Conservation (phyloP, 2,329 filamentous ascomycete genomes). For the Lachnellula cervina region DNA sequence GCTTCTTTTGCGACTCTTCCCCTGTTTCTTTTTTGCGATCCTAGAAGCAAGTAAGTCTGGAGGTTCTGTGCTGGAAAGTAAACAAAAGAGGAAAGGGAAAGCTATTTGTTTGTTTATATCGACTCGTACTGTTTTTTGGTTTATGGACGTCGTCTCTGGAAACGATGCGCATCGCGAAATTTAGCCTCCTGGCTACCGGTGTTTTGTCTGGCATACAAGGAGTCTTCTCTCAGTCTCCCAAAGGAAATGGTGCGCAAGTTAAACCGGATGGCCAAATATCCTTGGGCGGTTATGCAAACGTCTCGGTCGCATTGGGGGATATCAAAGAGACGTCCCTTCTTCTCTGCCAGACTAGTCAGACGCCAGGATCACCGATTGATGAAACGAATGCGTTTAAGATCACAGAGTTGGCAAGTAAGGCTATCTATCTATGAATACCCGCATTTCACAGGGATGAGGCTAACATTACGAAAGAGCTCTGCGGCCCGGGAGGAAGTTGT, state of each 20-base stretch:
- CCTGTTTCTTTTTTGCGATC: background rate
- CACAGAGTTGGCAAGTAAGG: no score
- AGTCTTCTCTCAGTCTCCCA: background rate
- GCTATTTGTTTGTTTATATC: background rate
- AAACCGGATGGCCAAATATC: background rate
- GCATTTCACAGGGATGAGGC: background rate
- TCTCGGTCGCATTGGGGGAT: background rate
- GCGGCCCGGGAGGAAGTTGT: background rate
- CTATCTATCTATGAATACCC: no score
- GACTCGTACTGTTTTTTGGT: background rate
- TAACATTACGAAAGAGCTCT: background rate
- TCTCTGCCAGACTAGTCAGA: no score
- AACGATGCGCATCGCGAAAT: background rate
- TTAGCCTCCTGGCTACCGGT: background rate
- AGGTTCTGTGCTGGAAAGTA: no score
- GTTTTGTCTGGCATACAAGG: background rate
- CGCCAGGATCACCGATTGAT: no score
- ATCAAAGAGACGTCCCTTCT: no score
- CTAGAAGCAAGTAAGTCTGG: background rate
- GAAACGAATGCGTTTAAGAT: no score
- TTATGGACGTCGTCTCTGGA: background rate
- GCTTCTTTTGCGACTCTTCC: background rate
- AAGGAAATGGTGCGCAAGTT: no score
- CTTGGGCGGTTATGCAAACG: background rate
- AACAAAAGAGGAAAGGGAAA: background rate